Base-by-base conservation (phyloP, 768 basidiomycete species). In the Leucosporidium yakuticum region DNA sequence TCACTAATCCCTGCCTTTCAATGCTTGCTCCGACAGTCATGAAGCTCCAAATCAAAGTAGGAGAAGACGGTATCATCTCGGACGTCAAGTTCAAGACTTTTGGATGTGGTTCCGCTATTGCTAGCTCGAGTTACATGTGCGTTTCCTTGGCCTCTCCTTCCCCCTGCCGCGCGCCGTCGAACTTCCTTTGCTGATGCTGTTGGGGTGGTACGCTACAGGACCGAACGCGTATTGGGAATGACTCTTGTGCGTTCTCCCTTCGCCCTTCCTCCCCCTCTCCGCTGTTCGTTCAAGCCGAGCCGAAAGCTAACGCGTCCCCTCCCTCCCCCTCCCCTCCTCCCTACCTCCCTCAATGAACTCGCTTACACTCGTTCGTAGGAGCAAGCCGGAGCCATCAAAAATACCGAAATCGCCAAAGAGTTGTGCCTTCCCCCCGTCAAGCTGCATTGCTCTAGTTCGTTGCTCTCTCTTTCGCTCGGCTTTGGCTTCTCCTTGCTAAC, bases 81-180 rank as follows among this genome's bases (percentile, higher is more conserved):
- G 96, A 99, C 78, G 96, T 97, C 80, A 96, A 95, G 81, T 98
- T 98, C 84, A 99, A 98, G 83, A 98, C 96, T 0, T 98, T 99
- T 79, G 95, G 96, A 4, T 98, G 96, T 79, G 96, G 96, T 62
- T 94, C 91, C 72, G 93, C 93, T 74, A 99, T 99, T 68, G 96
- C 96, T 1, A 95, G 92, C 1, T 93, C 91, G 76, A 94, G 91
- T 11, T 99, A 95, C 79, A 93, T 98, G 90, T 44, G 6, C 39
- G 39, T 44, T 44, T 44, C 8, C 39, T 15, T 44, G n/a, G n/a
- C 39, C 39, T 2, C 14, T 44, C 39, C 8, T 15, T 44, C 39
- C 17, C 39, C 17, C 39, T 15, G 8, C 34, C 34, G 6, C 34
- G 5, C 34, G 6, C 12, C 34, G 12, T 12, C 34, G 34, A 12